Conservation (phyloP, 2,329 filamentous ascomycete species). For the Diaporthe aspalathi region DNA sequence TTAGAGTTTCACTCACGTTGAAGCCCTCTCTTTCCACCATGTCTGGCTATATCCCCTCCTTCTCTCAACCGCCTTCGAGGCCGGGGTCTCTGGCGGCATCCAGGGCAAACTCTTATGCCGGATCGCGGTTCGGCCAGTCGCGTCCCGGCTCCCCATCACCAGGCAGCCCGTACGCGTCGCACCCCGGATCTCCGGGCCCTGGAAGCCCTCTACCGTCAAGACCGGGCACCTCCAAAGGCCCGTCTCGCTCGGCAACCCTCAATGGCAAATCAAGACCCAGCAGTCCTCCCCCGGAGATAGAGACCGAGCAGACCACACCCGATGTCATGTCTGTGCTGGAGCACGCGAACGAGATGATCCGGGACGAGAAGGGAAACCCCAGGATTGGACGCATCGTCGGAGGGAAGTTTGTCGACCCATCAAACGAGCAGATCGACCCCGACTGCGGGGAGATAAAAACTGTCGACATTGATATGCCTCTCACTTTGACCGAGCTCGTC, state of each 20-base stretch:
- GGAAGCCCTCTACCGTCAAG: constrained; percentile 35
- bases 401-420: constrained; percentile 50
- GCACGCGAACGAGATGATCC: constrained; percentile 28
- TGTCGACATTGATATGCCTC: constrained; percentile 60
- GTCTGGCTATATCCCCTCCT: constrained; percentile 38
- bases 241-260: constrained; percentile 23
- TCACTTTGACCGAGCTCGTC: constrained; percentile 57
- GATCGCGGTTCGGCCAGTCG: constrained; percentile 25
- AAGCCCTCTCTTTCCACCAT: constrained; percentile 7
- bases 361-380: constrained; percentile 39
- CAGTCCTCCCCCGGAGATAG: constrained; percentile 18
- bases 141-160: constrained; percentile 18
- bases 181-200: constrained; percentile 23
- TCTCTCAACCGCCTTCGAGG: constrained; percentile 34
- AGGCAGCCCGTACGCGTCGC: constrained; percentile 18
- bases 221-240: constrained; percentile 32
- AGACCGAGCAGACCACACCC: constrained; percentile 37
- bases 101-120: constrained; percentile 36
- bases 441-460: constrained; percentile 52
- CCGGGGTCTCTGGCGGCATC: constrained; percentile 38
- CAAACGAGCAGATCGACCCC: constrained; percentile 47
- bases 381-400: constrained; percentile 52
- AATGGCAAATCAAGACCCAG: constrained; percentile 31
- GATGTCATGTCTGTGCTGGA: constrained; percentile 36
- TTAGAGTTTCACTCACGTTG: constrained; percentile 23